Percentiles rank a stretch among this genome's conserved stretches.
Evolutionary conservation across 164 flowering plant species (phyloP).

Genomic region (Malania oleifera): DNA sequence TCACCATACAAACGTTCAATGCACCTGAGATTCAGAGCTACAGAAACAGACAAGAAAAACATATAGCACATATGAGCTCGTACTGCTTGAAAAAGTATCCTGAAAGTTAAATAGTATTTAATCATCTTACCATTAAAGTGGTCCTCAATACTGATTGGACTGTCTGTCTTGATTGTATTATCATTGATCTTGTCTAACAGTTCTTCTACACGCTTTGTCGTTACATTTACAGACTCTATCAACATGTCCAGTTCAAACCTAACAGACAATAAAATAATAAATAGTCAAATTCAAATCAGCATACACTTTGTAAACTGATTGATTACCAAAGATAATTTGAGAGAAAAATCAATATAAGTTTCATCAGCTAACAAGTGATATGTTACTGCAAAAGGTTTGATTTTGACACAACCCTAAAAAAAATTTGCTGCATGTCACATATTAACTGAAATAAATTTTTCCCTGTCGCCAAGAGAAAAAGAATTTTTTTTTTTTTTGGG

Average conservation of each 20-base stretch:
- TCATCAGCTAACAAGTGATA: too few relatives aligned
- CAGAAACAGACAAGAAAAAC: slow-evolving; percentile 15
- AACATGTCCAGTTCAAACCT: slow-evolving; percentile 99
- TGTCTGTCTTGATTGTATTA: slow-evolving; percentile 43
- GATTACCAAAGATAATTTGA: too few relatives aligned
- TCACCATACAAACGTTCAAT: slow-evolving; percentile 96
- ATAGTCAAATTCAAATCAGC: too few relatives aligned
- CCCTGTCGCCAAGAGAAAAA: too few relatives aligned
- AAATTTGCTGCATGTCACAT: too few relatives aligned
- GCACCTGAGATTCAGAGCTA: slow-evolving; percentile 82
- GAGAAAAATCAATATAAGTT: too few relatives aligned
- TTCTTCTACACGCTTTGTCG: slow-evolving; percentile 86
- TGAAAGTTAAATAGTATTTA: background rate
- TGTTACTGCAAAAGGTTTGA: too few relatives aligned
- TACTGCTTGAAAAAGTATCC: background rate
- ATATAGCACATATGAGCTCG: background rate
- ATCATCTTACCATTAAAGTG: slow-evolving; percentile 56
- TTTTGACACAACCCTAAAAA: too few relatives aligned
- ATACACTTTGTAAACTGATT: too few relatives aligned
- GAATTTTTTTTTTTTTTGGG: too few relatives aligned
- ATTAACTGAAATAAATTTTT: too few relatives aligned
- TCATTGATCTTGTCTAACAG: slow-evolving; percentile 60
- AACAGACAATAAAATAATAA: slow-evolving; percentile 13
- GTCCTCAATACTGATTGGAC: slow-evolving; percentile 59
- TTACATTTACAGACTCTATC: slow-evolving; percentile 75